Evolutionary conservation across 179 eudicot genomes (phyloP), one percentile per base, ranked within the genome.

Genomic region (Patellifolia procumbens): DNA sequence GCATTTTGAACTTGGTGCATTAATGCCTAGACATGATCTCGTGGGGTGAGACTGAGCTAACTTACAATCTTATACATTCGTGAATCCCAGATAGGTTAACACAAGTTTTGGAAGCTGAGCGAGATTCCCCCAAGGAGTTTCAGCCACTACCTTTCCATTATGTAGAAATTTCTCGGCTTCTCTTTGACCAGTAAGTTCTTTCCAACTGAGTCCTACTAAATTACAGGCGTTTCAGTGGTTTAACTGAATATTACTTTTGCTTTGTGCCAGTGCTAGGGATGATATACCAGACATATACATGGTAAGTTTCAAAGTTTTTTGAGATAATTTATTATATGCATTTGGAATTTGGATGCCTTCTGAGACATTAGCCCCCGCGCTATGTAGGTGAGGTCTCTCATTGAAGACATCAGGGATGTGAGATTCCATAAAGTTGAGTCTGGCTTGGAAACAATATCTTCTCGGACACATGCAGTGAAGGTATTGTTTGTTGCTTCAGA

Each of bases 351-450:
- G 64, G 52, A 53, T 26, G 10, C 53, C 28, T 74, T 28, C 24
- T 67, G 62, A 77, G 28, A n/a, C 26, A 70, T 45, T 70, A 31
- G 60, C n/a, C 7, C 60, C 60, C 39, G 4, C 56, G 45, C 0
- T 52, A 70, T 49, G 69, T 79, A 94, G 98, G 98, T 91, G 61
- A 94, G 96, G 76, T 94, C 97, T 63, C 94, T 94, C 59, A 86
- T 92, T 73, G 98, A 94, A 85, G 98, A 94, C 81, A 94, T 92
- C 69, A 89, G 95, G 84, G 96, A 92, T 84, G 98, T 94, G 78
- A 85, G 98, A 79, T 91, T 94, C 86, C 97, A 94, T 76, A 94
- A 94, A 85, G 91, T 92, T 72, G 98, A 96, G 76, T 86, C 89
- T 52, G 97, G 98, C 74, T 83, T 92, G 85, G 98, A 92, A 85